These are phyloP conservation scores for Raphanus hybrid DNA, from an alignment of 441 rosid species.

Conservation along the genomic window DNA sequence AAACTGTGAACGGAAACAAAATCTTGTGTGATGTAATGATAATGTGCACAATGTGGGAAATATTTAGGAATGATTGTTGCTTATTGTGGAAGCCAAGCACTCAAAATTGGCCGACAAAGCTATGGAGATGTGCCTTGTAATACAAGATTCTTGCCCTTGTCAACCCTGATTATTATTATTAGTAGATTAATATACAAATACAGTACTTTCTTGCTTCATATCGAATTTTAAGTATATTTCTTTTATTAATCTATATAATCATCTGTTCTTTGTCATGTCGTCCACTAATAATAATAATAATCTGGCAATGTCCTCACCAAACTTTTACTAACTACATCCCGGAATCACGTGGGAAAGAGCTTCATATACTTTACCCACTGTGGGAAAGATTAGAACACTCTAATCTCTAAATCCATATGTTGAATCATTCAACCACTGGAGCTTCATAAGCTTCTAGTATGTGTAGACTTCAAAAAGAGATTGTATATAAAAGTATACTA, in stretches of 20 bases:
- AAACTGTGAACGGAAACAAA: conserved; percentile 19
- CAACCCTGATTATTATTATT: conserved; percentile 19
- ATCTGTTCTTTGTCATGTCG: conserved; percentile 18
- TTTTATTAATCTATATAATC: neutral
- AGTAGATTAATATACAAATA: neutral
- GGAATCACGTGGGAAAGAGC: neutral
- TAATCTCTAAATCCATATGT: neutral
- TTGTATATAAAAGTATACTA: too few relatives aligned
- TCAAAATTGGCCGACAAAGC: conserved; percentile 24
- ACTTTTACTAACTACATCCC: neutral
- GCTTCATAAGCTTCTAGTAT: neutral
- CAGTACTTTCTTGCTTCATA: neutral
- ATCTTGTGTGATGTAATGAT: conserved; percentile 29
- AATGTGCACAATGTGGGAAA: conserved; percentile 24
- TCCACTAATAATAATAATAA: conserved; percentile 24
- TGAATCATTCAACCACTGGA: neutral
- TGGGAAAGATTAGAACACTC: neutral
- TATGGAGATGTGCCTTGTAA: conserved; percentile 35
- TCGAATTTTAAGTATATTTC: neutral
- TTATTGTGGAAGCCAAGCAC: conserved; percentile 42
- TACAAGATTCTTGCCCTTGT: conserved; percentile 29
- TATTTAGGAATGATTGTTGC: conserved; percentile 40
- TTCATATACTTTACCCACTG: too few relatives aligned
- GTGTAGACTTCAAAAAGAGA: too few relatives aligned
- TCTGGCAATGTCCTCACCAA: neutral